phyloP scores from a whole-genome alignment of 257 asterid species.

The Knoxia roxburghii region DNA sequence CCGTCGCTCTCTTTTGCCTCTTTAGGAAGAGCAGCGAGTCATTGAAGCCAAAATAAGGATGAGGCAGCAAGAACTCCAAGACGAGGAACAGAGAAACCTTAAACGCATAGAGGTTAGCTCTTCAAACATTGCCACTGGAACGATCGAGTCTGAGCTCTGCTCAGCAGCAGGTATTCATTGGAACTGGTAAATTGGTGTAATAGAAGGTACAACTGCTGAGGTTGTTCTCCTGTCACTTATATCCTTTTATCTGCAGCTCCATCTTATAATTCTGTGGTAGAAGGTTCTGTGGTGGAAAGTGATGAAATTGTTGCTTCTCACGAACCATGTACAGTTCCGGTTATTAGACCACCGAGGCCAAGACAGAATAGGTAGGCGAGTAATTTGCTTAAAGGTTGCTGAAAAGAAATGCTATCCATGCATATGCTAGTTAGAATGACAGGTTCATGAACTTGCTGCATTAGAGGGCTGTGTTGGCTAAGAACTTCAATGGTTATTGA shows the following conservation, averaged over 20 bases:
- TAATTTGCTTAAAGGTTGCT: background rate
- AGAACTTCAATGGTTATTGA: background rate
- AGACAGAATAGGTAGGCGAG: slow-evolving; percentile 66
- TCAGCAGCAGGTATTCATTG: slow-evolving; percentile 57
- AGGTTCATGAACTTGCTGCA: background rate
- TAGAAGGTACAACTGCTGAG: slow-evolving; percentile 12
- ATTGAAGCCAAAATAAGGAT: slow-evolving; percentile 98
- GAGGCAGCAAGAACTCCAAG: slow-evolving; percentile 88
- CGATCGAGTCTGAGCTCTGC: slow-evolving; percentile 51
- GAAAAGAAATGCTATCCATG: background rate
- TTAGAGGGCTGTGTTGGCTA: background rate
- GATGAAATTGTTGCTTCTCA: slow-evolving; percentile 52
- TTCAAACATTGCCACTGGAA: slow-evolving; percentile 47
- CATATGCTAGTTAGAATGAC: background rate
- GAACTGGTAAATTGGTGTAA: background rate
- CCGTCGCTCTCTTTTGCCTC: slow-evolving; percentile 6
- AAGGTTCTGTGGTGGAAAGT: slow-evolving; percentile 57
- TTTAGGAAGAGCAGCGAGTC: slow-evolving; percentile 94
- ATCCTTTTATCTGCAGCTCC: slow-evolving; percentile 38
- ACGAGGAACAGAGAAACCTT: slow-evolving; percentile 69
- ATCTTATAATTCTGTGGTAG: slow-evolving; percentile 53
- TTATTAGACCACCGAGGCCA: slow-evolving; percentile 35
- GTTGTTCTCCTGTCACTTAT: slow-evolving; percentile 5
- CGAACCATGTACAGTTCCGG: slow-evolving; percentile 37
- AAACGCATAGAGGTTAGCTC: slow-evolving; percentile 60